These are phyloP conservation scores for Akanthomyces dipterigenus DNA, from an alignment of 2,329 filamentous ascomycete species.

Conservation along the genomic window DNA sequence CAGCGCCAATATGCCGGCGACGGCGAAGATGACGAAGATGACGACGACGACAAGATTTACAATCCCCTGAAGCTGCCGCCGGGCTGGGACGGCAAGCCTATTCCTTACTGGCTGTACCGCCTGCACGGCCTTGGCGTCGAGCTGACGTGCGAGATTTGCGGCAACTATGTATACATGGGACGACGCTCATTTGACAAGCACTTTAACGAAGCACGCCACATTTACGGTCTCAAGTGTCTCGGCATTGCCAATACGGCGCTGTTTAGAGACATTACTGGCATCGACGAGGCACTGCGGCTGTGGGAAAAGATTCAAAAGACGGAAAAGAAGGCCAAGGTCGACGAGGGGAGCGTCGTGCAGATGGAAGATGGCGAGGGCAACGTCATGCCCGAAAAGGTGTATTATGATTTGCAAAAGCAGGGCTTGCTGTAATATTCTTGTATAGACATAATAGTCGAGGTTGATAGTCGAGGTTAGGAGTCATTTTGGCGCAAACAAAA, in stretches of 20 bases:
- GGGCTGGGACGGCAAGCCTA: constrained; percentile 97
- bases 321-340: constrained; percentile 67
- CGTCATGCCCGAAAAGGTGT: constrained; percentile 98
- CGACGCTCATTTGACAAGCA: constrained; percentile 96
- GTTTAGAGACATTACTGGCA: constrained; percentile 89
- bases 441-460: constrained; percentile 7
- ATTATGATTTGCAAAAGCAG: constrained; percentile 89
- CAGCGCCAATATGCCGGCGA: constrained; percentile 37
- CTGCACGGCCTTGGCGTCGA: constrained; percentile 92
- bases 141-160: constrained; percentile 92
- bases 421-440: constrained; percentile 58
- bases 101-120: constrained; percentile 98
- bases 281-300: constrained; percentile 78
- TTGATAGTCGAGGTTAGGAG: no score
- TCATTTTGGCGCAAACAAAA: constrained; percentile 4
- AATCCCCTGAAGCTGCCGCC: constrained; percentile 94
- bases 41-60: constrained; percentile 84
- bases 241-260: constrained; percentile 87
- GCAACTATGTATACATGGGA: constrained; percentile 98
- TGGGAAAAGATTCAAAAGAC: constrained; percentile 93
- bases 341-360: constrained; percentile 81
- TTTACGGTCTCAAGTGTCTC: constrained; percentile 88
- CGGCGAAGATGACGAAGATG: constrained; percentile 63
- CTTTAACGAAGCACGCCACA: constrained; percentile 88
- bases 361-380: constrained; percentile 98